phyloP scores from a whole-genome alignment of 192 early-diverging fungal genomes.

The Haplosporangium gracile region DNA sequence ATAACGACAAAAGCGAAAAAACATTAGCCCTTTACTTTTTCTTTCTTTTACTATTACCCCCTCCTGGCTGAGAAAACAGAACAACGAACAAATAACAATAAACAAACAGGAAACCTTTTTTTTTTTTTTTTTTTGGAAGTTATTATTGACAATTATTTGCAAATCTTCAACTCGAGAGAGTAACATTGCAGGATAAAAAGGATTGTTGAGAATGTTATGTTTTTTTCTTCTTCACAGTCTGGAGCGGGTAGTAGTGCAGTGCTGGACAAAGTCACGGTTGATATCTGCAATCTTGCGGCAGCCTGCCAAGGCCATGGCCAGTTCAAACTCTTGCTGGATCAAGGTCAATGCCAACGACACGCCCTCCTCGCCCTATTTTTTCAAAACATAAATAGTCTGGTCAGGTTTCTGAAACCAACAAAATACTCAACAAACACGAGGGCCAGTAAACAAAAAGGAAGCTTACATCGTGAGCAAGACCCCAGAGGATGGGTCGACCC shows the following conservation, averaged over 20 bases:
- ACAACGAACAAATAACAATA: not conserved
- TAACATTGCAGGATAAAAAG: too few species aligned
- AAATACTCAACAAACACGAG: not conserved
- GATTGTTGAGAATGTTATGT: not conserved
- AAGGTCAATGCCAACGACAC: conserved; percentile 82
- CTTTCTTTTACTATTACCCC: not conserved
- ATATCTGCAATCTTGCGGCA: conserved; percentile 77
- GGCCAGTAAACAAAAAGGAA: not conserved
- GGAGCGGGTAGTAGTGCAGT: conserved; percentile 13
- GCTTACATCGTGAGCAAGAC: conserved; percentile 58
- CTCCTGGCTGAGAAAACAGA: conserved; percentile 15
- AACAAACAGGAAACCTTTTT: conserved; percentile 2
- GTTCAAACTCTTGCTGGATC: conserved; percentile 88
- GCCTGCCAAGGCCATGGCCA: conserved; percentile 84
- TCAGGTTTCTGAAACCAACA: conserved; percentile 68
- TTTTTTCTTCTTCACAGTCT: conserved; percentile 18
- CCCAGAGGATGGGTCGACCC: conserved; percentile 77
- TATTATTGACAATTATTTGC: not conserved
- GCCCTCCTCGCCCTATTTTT: conserved; percentile 84
- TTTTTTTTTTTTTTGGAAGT: not conserved
- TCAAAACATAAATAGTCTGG: conserved; percentile 11
- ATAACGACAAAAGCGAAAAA: conserved; percentile 13
- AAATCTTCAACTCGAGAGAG: too few species aligned
- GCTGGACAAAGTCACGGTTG: conserved; percentile 57
- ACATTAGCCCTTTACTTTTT: not conserved